Base-by-base conservation (phyloP, 768 basidiomycete genomes). In the Lanmaoa rubissima region DNA sequence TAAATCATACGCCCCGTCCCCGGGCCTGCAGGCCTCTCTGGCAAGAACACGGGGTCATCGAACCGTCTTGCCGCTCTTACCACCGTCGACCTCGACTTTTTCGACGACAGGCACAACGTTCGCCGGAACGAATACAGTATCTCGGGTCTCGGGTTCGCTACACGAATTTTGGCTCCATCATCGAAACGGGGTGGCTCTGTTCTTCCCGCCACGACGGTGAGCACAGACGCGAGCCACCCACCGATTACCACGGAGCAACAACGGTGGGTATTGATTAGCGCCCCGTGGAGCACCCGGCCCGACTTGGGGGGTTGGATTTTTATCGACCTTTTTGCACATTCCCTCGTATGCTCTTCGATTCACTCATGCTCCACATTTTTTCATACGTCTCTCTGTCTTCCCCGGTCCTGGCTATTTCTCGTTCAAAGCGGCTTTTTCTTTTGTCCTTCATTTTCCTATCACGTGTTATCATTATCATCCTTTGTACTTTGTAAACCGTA, bases 41-140 rank as follows among this genome's bases (percentile, higher is more conserved):
- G 28, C 28, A 66, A 61, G 50, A 21, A 16, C 16, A 7, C 35
- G 1, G 8, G 2, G 6, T 45, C 57, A 4, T 56, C 61, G 2
- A n/a, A 59, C 42, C 41, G 36, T 10, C 66, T 71, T 16, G 71
- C 69, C 12, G 70, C 69, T 10, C 66, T 71, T 16, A 71, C 69
- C 12, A 72, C 69, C 40, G 53, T 66, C 24, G 66, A 70, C 21
- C 62, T 70, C 16, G 55, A 68, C 16, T 8, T 53, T 28, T 41
- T 31, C 34, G 28, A 41, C 34, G 24, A 32, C 19, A 5, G 19
- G 24, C 26, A 51, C 55, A 8, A 45, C 2, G 9, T 5, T 45
- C 44, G 56, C 53, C 16, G 47, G 8, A 24, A 64, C 62, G 38
- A 45, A 24, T 2, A 2, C 21, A 24, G 45, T 1, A 2, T 55